Evolutionary conservation across 306 rosid genomes (phyloP).

Genomic region (Mucuna pruriens): DNA sequence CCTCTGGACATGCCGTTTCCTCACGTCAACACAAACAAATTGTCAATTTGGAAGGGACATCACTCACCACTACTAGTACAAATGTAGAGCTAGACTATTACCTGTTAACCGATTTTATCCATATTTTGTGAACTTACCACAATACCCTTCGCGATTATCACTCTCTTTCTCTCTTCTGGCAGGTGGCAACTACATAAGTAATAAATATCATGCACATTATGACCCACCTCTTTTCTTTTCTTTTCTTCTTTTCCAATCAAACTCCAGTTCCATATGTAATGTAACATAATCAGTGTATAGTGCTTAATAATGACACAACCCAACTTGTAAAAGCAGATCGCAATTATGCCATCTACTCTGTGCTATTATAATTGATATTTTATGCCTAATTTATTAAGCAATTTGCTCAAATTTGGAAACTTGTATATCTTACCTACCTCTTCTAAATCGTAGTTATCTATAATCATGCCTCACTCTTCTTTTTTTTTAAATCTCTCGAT

Average conservation of each 20-base stretch:
- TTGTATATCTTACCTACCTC: not conserved
- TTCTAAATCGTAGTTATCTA: not conserved
- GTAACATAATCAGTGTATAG: not conserved
- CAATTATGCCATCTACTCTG: not conserved
- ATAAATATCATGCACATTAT: not conserved
- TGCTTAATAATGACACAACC: not conserved
- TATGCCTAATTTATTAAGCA: not conserved
- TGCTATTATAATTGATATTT: not conserved
- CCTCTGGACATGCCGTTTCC: not conserved
- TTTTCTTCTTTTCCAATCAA: not conserved
- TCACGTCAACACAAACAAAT: not conserved
- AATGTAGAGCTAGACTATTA: not conserved
- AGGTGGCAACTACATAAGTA: not conserved
- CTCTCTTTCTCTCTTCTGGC: not conserved
- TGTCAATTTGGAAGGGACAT: not conserved
- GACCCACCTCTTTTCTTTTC: not conserved
- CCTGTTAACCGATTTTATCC: not conserved
- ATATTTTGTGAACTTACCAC: not conserved
- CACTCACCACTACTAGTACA: not conserved
- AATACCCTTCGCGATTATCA: not conserved
- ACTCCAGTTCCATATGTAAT: not conserved
- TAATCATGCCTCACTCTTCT: not conserved
- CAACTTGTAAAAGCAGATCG: not conserved
- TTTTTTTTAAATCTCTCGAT: not conserved
- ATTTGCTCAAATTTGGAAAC: not conserved